phyloP scores from a whole-genome alignment of 768 basidiomycete species.

The Lentinula detonsa region DNA sequence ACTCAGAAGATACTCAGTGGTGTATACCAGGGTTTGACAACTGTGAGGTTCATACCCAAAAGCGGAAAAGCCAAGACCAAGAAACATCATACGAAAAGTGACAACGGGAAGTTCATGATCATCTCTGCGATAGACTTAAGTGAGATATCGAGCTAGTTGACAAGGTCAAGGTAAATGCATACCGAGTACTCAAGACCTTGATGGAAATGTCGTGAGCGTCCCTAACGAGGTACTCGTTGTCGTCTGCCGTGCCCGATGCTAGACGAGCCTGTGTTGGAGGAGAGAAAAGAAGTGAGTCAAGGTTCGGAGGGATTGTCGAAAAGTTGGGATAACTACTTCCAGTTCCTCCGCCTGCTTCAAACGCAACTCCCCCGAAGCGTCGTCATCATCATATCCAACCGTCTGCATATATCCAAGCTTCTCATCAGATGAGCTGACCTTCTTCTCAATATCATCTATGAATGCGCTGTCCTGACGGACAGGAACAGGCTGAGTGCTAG shows the following conservation, averaged over 20 bases:
- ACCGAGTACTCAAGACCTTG: conserved; percentile 23
- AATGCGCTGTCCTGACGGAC: neutral
- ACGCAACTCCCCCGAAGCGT: neutral
- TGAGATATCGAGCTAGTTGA: neutral
- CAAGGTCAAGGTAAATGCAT: neutral
- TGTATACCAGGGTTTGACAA: neutral
- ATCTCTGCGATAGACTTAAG: conserved; percentile 17
- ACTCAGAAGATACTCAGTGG: neutral
- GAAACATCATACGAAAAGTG: conserved; percentile 34
- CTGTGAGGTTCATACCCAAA: conserved; percentile 25
- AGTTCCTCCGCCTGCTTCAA: neutral
- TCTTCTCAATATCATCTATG: neutral
- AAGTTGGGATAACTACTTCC: neutral
- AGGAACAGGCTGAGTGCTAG: neutral
- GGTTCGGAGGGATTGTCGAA: neutral
- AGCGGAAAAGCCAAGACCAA: conserved; percentile 32
- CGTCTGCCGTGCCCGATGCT: conserved; percentile 22
- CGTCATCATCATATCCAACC: neutral
- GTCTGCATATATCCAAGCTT: neutral
- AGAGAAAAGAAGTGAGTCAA: neutral
- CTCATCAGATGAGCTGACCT: neutral
- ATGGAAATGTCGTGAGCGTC: conserved; percentile 32
- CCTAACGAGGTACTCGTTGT: conserved; percentile 28
- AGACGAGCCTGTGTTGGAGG: conserved; percentile 17
- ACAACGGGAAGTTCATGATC: conserved; percentile 28